Evolutionary conservation across 768 basidiomycete genomes (phyloP).

Genomic region (Basidioascus undulatus): DNA sequence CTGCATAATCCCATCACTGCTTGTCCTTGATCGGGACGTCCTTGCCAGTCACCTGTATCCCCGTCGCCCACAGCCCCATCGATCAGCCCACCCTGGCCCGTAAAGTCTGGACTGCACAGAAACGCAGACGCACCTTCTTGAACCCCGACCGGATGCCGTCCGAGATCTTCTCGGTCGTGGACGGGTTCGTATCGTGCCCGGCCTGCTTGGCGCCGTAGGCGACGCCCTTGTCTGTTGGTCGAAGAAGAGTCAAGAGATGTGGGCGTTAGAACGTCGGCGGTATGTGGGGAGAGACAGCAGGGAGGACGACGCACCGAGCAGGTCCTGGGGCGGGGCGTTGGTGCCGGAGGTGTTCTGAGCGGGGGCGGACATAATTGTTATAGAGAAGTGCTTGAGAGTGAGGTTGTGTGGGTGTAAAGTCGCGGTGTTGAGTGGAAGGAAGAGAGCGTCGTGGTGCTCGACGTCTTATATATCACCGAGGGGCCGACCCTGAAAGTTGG

Average conservation of each 20-base stretch:
- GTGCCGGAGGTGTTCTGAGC: too few relatives aligned
- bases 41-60: slow-evolving; percentile 8
- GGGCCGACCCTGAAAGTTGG: too few relatives aligned
- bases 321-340: not conserved
- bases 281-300: not conserved
- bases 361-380: too few relatives aligned
- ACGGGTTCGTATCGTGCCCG: not conserved
- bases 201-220: not conserved
- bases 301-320: not conserved
- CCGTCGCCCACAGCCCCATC: not conserved
- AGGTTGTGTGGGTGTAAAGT: too few relatives aligned
- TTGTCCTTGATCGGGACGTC: slow-evolving; percentile 4
- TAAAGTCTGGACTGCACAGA: too few relatives aligned
- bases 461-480: too few relatives aligned
- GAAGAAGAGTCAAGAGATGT: not conserved
- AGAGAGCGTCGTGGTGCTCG: too few relatives aligned
- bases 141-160: slow-evolving; percentile 11
- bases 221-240: too few relatives aligned
- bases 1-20: not conserved
- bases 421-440: too few relatives aligned
- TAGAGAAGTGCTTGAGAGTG: too few relatives aligned
- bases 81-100: too few relatives aligned
- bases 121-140: slow-evolving; percentile 9
- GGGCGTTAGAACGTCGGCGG: not conserved
- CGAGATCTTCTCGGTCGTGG: slow-evolving; percentile 14